Evolutionary conservation across 768 basidiomycete genomes (phyloP).

Genomic region (Trametes sanguinea): DNA sequence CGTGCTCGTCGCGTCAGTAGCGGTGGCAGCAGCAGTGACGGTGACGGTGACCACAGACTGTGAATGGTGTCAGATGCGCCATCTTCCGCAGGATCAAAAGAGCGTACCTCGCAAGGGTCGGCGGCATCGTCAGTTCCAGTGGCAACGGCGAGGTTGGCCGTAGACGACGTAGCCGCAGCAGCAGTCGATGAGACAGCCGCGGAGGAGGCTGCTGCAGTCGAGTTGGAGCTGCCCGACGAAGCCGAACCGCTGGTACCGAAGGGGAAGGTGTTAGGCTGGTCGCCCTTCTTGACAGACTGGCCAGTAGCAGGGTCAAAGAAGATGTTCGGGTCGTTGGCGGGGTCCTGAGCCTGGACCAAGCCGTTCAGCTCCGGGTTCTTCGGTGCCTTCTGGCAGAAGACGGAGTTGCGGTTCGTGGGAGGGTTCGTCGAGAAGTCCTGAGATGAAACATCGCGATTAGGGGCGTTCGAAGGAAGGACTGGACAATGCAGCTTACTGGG

Average conservation of each 20-base stretch:
- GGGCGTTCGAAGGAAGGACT: neutral
- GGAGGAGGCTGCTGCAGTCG: slow-evolving; percentile 4
- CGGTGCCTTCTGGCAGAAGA: slow-evolving; percentile 44
- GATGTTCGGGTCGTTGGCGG: slow-evolving; percentile 33
- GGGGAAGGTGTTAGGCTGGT: slow-evolving; percentile 42
- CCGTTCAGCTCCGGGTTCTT: slow-evolving; percentile 38
- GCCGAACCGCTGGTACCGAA: slow-evolving; percentile 25
- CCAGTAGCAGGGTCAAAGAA: slow-evolving; percentile 37
- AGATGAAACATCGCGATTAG: neutral
- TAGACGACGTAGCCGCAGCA: slow-evolving; percentile 9
- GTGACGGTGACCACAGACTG: slow-evolving; percentile 18
- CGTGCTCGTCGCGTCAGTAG: slow-evolving; percentile 10
- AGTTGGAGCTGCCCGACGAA: slow-evolving; percentile 2
- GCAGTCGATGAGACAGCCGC: slow-evolving; percentile 3
- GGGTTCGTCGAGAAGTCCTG: slow-evolving; percentile 58
- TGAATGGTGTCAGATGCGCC: no score
- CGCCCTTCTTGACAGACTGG: slow-evolving; percentile 46
- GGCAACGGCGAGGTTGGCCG: slow-evolving; percentile 14
- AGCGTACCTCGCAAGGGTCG: slow-evolving; percentile 17
- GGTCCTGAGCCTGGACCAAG: slow-evolving; percentile 41
- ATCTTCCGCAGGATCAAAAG: no score
- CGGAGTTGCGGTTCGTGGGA: slow-evolving; percentile 51
- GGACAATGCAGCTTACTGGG: slow-evolving; percentile 39
- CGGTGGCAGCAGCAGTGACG: slow-evolving; percentile 24
- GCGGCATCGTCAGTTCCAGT: slow-evolving; percentile 13